These are phyloP conservation scores for Barnettozyma botsteinii DNA, from an alignment of 805 yeast species.

Conservation along the genomic window DNA sequence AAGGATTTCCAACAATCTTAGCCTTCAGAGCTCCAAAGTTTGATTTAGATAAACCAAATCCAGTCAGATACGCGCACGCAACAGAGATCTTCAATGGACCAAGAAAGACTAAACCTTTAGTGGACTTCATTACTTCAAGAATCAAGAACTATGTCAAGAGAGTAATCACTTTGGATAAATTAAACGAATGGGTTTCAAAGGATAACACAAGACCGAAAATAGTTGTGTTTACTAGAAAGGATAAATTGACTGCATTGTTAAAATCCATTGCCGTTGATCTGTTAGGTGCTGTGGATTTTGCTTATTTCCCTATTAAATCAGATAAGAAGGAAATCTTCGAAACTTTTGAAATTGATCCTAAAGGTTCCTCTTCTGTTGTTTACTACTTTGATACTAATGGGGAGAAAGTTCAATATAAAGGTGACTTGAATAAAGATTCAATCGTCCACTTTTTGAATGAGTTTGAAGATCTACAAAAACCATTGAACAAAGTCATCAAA, in stretches of 20 bases:
- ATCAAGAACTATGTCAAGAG: constrained; percentile 62
- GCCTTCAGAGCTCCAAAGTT: constrained; percentile 79
- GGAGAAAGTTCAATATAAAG: constrained; percentile 24
- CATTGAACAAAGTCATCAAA: constrained; percentile 15
- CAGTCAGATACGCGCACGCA: constrained; percentile 35
- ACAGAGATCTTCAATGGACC: constrained; percentile 58
- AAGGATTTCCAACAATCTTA: constrained; percentile 81
- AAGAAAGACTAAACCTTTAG: constrained; percentile 49
- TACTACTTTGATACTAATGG: constrained; percentile 10
- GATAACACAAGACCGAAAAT: constrained; percentile 31
- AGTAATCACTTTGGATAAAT: constrained; percentile 31
- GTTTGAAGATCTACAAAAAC: constrained; percentile 31
- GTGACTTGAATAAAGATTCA: constrained; percentile 27
- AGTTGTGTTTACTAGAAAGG: constrained; percentile 48
- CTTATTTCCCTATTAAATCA: constrained; percentile 29
- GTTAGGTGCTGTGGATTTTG: constrained; percentile 44
- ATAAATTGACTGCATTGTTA: constrained; percentile 45
- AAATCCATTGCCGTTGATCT: constrained; percentile 70
- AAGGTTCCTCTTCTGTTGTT: constrained; percentile 11
- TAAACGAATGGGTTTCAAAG: constrained; percentile 24
- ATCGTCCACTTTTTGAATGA: constrained; percentile 29
- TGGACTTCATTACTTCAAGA: constrained; percentile 48
- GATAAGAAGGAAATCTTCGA: constrained; percentile 21
- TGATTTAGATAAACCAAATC: constrained; percentile 20
- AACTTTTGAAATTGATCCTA: constrained; percentile 13